Evolutionary conservation across 2,329 filamentous ascomycete genomes (phyloP).

Genomic region (Talaromyces sp.): DNA sequence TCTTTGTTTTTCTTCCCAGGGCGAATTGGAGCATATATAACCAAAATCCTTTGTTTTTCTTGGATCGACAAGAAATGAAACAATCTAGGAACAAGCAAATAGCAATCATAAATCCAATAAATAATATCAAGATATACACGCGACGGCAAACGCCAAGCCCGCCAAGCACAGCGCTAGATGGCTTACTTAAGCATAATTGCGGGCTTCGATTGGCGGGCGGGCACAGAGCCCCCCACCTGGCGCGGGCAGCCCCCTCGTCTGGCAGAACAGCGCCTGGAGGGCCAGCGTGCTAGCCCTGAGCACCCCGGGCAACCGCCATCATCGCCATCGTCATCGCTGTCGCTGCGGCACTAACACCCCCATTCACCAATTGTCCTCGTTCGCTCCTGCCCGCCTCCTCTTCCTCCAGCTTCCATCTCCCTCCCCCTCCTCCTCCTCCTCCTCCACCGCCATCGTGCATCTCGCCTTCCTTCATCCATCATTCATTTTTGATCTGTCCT

Average conservation of each 20-base stretch:
- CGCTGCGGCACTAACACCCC: not conserved
- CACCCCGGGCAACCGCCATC: not conserved
- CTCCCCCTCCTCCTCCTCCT: slow-evolving; percentile 15
- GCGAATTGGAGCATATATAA: not conserved
- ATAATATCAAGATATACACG: not conserved
- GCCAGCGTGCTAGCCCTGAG: not conserved
- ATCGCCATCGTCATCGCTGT: not conserved
- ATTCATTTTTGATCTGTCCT: slow-evolving; percentile 40
- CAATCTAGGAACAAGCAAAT: not conserved
- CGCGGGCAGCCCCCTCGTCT: not conserved
- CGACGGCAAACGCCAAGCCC: not conserved
- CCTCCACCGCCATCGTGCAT: slow-evolving; percentile 14
- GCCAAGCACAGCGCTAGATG: not conserved
- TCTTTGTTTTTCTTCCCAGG: not conserved
- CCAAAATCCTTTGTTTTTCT: not conserved
- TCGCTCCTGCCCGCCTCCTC: slow-evolving; percentile 2
- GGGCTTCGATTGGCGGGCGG: not conserved
- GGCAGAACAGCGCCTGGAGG: not conserved
- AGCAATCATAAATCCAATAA: not conserved
- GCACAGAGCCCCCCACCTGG: not conserved
- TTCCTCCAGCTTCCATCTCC: slow-evolving; percentile 12
- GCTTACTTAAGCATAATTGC: not conserved
- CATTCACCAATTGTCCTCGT: not conserved
- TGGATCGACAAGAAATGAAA: not conserved
- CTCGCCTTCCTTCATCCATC: slow-evolving; percentile 29